Conservation (phyloP, 352 stramenopile genomes). For the Phytophthora aleatoria region DNA sequence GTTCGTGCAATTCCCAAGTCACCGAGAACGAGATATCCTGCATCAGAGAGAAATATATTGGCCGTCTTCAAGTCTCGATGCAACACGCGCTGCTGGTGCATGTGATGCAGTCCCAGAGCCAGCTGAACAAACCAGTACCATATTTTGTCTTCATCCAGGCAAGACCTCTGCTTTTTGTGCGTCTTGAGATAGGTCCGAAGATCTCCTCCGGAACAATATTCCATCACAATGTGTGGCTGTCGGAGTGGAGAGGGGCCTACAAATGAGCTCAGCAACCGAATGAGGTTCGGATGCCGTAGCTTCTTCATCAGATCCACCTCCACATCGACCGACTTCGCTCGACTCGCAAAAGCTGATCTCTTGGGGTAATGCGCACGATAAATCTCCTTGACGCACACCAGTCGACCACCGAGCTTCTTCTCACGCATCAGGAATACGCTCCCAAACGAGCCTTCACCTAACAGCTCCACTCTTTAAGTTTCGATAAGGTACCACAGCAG, state of each 20-base stretch:
- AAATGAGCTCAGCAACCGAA: conserved; percentile 84
- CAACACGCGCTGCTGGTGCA: conserved; percentile 80
- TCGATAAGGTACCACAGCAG: no score
- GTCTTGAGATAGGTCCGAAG: conserved; percentile 43
- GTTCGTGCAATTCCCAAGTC: conserved; percentile 88
- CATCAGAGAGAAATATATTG: conserved; percentile 81
- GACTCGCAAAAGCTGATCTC: conserved; percentile 3
- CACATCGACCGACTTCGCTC: conserved; percentile 28
- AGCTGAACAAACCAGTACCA: conserved; percentile 93
- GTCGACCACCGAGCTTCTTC: conserved; percentile 49
- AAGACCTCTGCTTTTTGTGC: neutral
- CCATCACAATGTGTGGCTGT: conserved; percentile 90
- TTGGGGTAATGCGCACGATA: conserved; percentile 43
- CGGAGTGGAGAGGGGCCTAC: conserved; percentile 11
- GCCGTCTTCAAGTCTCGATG: conserved; percentile 93
- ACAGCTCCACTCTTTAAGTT: conserved; percentile 46
- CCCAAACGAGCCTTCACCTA: conserved; percentile 92
- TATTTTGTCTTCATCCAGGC: conserved; percentile 68
- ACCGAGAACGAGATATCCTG: conserved; percentile 81
- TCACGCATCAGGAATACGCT: conserved; percentile 91
- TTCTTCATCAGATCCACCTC: conserved; percentile 79
- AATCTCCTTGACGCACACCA: conserved; percentile 92
- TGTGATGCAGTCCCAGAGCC: conserved; percentile 85
- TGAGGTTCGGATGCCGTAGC: conserved; percentile 91
- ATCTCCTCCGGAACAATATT: conserved; percentile 90